Evolutionary conservation across 805 yeast genomes (phyloP).

Genomic region (Teunomyces funiuensis): DNA sequence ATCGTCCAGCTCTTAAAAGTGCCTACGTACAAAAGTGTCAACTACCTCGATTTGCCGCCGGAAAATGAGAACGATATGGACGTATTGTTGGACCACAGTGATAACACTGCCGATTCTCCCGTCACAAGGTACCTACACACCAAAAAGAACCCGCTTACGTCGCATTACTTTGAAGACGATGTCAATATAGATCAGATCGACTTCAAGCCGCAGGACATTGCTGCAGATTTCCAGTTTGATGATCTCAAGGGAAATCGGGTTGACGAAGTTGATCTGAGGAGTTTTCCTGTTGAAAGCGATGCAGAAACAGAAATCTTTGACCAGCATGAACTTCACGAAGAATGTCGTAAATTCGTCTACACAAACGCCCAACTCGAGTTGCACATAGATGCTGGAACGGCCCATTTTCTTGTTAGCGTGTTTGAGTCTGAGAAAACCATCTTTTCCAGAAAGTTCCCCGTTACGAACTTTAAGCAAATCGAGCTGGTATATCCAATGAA

Average conservation of each 20-base stretch:
- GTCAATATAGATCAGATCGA: constrained; percentile 2
- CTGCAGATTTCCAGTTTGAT: constrained; percentile 6
- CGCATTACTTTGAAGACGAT: constrained; percentile 11
- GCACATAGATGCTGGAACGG: background rate
- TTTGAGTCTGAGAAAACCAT: constrained; percentile 3
- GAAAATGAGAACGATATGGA: constrained; percentile 19
- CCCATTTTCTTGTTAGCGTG: background rate
- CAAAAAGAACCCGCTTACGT: constrained; percentile 8
- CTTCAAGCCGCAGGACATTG: constrained; percentile 1
- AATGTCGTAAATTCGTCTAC: background rate
- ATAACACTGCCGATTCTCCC: background rate
- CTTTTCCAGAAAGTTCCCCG: constrained; percentile 3
- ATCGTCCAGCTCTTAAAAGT: constrained; percentile 32
- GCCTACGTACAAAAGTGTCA: constrained; percentile 21
- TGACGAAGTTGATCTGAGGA: constrained; percentile 1
- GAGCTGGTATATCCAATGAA: constrained; percentile 4
- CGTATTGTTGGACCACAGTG: constrained; percentile 14
- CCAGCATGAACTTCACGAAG: constrained; percentile 8
- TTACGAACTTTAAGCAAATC: background rate
- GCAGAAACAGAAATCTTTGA: constrained; percentile 29
- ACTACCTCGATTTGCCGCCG: constrained; percentile 23
- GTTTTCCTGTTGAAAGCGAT: constrained; percentile 19
- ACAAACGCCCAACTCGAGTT: background rate
- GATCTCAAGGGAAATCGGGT: constrained; percentile 6
- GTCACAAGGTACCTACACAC: constrained; percentile 1